Base-by-base conservation (phyloP, 768 basidiomycete genomes). In the Boletellus ananas region DNA sequence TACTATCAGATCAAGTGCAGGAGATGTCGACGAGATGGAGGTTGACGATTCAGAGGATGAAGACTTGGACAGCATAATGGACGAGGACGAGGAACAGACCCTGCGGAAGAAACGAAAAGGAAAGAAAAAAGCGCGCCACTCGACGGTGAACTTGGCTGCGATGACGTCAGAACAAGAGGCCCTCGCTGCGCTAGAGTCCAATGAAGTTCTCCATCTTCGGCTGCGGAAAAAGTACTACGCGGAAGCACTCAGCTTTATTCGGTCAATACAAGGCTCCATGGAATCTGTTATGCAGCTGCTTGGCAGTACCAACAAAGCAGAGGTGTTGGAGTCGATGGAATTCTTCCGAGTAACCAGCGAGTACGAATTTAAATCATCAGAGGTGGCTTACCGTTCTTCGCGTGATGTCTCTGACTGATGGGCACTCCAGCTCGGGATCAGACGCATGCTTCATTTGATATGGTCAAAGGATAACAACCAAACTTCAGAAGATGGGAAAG, bases 381-480 rank as follows among this genome's bases (percentile, higher is more conserved):
- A 88, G 68, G 90, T 90, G 35, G 75, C 1, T 37, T 34, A 6
- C 6, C 7, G 11, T 43, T 45, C 9, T 27, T 6, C 5, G 2
- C 34, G 43, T 23, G 20, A 23, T 27, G 2, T 6, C 38, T 16
- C 27, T 21, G 51, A 20, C 53, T 58, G 6, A 64, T 27, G 5
- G 10, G 29, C 0, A 12, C 47, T 39, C 29, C 57, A 95, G 92
- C 69, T 71, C 13, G 96, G 96, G 1, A 85, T 99, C 62, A 93
- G 89, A 74, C 91, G 85, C 61, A 97, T 98, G 95, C 66, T 99
- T 13, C 96, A 98, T 66, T 75, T 99, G 21, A 90, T 99, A 58
- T 98, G 96, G 96, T 80, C 81, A 23, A 98, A 98, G 65, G 95
- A 99, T 62, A 92, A 92, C 61, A 87, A 72, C 44, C 76, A 80